These are phyloP conservation scores for Gynochthodes officinalis DNA, from an alignment of 257 asterid species.

Conservation along the genomic window DNA sequence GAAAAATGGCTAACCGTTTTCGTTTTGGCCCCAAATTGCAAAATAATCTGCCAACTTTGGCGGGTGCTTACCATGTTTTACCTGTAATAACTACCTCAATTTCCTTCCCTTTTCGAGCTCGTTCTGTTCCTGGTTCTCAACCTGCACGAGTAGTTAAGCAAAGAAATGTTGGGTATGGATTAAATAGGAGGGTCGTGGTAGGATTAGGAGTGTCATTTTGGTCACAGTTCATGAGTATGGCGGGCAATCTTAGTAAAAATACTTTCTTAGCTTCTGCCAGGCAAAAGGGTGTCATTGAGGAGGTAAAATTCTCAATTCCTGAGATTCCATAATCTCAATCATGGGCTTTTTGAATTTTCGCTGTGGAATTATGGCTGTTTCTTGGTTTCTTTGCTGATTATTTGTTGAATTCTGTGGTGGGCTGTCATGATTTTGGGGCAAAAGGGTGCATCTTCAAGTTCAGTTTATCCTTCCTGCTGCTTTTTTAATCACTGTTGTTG, in stretches of 20 bases:
- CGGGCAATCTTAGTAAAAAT: constrained; percentile 41
- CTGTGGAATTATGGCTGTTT: not conserved
- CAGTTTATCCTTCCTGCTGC: not conserved
- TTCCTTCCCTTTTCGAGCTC: constrained; percentile 19
- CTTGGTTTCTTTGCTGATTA: not conserved
- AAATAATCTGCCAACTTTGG: constrained; percentile 27
- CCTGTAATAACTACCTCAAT: constrained; percentile 24
- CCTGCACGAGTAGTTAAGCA: constrained; percentile 8
- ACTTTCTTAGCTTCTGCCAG: constrained; percentile 80
- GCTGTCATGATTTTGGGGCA: not conserved
- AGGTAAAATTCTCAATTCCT: constrained; percentile 37
- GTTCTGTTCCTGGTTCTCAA: constrained; percentile 14
- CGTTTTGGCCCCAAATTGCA: constrained; percentile 39
- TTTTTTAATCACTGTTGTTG: not conserved
- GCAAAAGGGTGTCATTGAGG: constrained; percentile 55
- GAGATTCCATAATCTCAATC: too few relatives aligned
- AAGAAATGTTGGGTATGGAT: constrained; percentile 28
- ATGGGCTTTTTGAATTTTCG: not conserved
- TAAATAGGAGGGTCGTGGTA: constrained; percentile 55
- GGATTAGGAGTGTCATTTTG: constrained; percentile 63
- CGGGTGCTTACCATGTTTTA: constrained; percentile 23
- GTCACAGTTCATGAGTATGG: constrained; percentile 58
- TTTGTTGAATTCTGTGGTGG: not conserved
- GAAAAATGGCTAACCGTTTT: constrained; percentile 35
- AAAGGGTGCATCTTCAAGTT: not conserved